Base-by-base conservation (phyloP, 2,329 filamentous ascomycete species). In the Pseudogymnoascus sp. region DNA sequence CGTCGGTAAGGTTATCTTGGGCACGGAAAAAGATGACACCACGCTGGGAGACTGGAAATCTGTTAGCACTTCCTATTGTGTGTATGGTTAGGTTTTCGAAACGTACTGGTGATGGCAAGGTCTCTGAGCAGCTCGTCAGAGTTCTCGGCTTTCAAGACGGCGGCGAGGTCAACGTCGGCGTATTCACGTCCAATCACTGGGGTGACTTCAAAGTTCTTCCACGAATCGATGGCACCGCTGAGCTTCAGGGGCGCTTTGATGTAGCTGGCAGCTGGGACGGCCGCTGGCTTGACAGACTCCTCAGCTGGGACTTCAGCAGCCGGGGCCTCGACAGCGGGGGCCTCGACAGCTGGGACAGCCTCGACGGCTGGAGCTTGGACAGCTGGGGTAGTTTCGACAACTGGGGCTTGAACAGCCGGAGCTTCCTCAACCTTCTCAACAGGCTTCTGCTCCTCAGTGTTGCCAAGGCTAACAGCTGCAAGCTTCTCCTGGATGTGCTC, bases 21-120 rank as follows among this genome's bases (percentile, higher is more conserved):
- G 82, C 80, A 19, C 86, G 83, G 76, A 90, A 88, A 77, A 90
- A 89, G 34, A 90, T 86, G 3, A 90, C 87, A 8, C 87, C 87
- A 0, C 87, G 83, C 65, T 85, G 82, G 1, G 87, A 89, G 68
- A 90, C 86, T 88, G 31, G 4, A 19, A 2, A 31, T 62, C 43
- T 54, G 36, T 67, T 60, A 63, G 60, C 57, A 37, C 7, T 57
- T 34, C 6, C 1, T 13, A 60, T 51, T 63, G 28, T 62, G 41
- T 34, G 4, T 61, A 21, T 13, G 3, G 1, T 6, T 0, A 5
- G 4, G n/a, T 7, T 64, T 63, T 2, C 4, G 39, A 11, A 0
- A 76, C 65, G 60, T 67, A 73, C 72, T 73, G 13, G 72, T 82
- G 63, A 83, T 80, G 14, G 80, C 81, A 10, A 83, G 73, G 66